Evolutionary conservation across 805 yeast species (phyloP).

Genomic region (Nakazawaea laoshanensis): DNA sequence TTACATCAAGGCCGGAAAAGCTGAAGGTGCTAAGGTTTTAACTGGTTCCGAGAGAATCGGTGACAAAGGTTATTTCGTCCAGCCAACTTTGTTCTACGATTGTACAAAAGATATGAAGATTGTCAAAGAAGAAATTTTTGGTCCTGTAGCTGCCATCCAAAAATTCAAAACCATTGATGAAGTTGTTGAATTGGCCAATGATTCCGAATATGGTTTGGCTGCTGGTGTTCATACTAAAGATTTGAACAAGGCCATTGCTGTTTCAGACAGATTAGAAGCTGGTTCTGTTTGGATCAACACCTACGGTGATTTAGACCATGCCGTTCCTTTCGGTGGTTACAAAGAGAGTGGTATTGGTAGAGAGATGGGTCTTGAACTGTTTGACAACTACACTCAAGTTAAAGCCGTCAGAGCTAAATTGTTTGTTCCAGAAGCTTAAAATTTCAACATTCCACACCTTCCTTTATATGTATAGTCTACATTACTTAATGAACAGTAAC

Average conservation of each 20-base stretch:
- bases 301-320: slow-evolving; percentile 66
- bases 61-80: slow-evolving; percentile 60
- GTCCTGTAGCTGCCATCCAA: slow-evolving; percentile 67
- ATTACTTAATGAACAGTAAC: no score
- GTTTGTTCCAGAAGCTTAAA: slow-evolving; percentile 17
- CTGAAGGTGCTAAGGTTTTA: slow-evolving; percentile 57
- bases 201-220: slow-evolving; percentile 70
- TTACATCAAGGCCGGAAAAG: slow-evolving; percentile 59
- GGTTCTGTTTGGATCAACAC: slow-evolving; percentile 81
- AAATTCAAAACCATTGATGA: slow-evolving; percentile 65
- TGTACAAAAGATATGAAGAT: slow-evolving; percentile 54
- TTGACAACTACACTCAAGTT: slow-evolving; percentile 66
- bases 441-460: no score
- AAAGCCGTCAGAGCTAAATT: slow-evolving; percentile 58
- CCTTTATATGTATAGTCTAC: no score
- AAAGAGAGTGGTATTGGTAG: slow-evolving; percentile 78
- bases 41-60: slow-evolving; percentile 67
- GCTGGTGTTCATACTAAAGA: slow-evolving; percentile 70
- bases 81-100: slow-evolving; percentile 70
- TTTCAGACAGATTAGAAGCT: slow-evolving; percentile 56
- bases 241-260: slow-evolving; percentile 52
- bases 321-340: slow-evolving; percentile 78
- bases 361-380: slow-evolving; percentile 78
- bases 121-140: slow-evolving; percentile 70
- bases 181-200: slow-evolving; percentile 57